Evolutionary conservation across 2,329 filamentous ascomycete species (phyloP), one percentile per base, ranked within the genome.

Genomic region (Talaromyces sp.): DNA sequence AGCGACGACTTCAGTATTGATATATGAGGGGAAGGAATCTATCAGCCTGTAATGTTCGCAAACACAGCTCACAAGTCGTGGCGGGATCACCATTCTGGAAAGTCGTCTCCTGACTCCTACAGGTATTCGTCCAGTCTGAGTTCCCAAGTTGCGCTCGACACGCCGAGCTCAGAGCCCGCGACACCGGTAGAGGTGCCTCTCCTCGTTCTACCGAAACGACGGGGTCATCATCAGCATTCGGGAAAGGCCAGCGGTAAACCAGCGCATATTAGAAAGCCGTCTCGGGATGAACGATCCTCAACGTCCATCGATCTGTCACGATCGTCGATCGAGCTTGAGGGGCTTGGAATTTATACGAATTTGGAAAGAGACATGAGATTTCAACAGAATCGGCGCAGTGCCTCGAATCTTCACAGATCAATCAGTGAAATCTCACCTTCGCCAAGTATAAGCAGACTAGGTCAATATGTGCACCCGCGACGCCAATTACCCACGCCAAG

Each of bases 271-370:
- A 77, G 80, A 53, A 83, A 81, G 66, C 72, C 80, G 61, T 79
- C 80, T 19, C 73, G 74, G 46, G 75, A 78, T 60, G 79, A 80
- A 63, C 72, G 75, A 59, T 70, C 73, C 33, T 73, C 75, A 55
- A 72, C 73, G 46, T 76, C 77, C 19, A 76, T 84, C 56, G 81
- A 85, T 65, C 71, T 84, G 22, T 82, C 80, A 33, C 78, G 80
- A 33, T 78, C 81, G 3, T 77, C 78, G 5, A 75, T 78, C 13
- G 82, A 85, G 62, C 81, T 83, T 61, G 80, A 83, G 58, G 82
- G 81, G 9, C 68, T 85, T 53, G 81, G 81, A 17, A 84, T 84
- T 46, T 76, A 78, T 62, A 67, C 71, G 33, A 71, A 65, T 40
- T 60, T 68, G 21, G 68, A 72, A 31, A 65, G 64, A 9, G 69